Evolutionary conservation across 495 filamentous ascomycete genomes (phyloP).

Genomic region (Xylaria cubensis): DNA sequence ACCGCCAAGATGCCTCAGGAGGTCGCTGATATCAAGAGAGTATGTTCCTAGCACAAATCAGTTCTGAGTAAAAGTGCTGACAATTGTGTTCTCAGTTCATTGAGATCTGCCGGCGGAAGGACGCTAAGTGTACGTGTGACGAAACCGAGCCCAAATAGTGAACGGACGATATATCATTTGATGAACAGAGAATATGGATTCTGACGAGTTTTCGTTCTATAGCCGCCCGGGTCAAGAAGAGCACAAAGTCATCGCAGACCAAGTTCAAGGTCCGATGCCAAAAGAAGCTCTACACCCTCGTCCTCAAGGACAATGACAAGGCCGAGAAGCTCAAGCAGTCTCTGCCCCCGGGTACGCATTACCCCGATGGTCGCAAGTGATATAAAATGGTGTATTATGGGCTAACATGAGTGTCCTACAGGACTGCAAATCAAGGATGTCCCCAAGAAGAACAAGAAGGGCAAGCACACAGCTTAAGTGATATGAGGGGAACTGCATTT

Average conservation of each 20-base stretch:
- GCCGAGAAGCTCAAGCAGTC: conserved; percentile 99
- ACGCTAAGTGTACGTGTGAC: conserved; percentile 85
- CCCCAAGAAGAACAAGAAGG: conserved; percentile 59
- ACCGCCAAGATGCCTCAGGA: conserved; percentile 88
- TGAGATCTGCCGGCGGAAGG: conserved; percentile 98
- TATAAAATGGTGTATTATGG: neutral
- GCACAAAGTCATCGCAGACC: conserved; percentile 81
- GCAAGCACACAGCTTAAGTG: conserved; percentile 44
- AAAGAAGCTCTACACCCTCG: conserved; percentile 92
- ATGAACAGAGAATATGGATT: conserved; percentile 25
- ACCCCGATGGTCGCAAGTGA: neutral
- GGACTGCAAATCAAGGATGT: conserved; percentile 58
- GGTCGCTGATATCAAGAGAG: conserved; percentile 97
- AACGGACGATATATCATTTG: neutral
- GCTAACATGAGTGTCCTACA: conserved; percentile 32
- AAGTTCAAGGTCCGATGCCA: conserved; percentile 99
- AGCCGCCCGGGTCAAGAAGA: conserved; percentile 99
- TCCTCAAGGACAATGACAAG: conserved; percentile 97
- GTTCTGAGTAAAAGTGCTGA: conserved; percentile 35
- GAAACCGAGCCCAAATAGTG: conserved; percentile 20
- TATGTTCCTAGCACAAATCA: conserved; percentile 32
- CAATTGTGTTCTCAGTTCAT: conserved; percentile 75
- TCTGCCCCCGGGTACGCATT: conserved; percentile 85
- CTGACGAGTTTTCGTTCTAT: conserved; percentile 47
- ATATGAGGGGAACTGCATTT: conserved; percentile 4